Evolutionary conservation across 192 early-diverging fungal genomes (phyloP), one percentile per base, ranked within the genome.

Genomic region (Gaertneriomyces sp.): DNA sequence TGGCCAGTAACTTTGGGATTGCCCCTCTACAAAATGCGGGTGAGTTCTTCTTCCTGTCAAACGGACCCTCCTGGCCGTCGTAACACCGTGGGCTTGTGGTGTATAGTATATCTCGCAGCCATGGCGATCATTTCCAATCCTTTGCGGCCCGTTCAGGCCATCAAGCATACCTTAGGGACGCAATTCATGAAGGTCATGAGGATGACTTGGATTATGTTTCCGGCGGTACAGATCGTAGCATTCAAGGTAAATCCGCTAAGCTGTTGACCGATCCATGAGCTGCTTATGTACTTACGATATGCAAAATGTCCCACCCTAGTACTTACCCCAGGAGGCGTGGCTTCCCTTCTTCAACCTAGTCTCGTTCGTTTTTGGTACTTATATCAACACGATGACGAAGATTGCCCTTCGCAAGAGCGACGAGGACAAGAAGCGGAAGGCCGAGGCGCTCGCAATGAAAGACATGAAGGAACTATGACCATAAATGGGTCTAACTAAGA

Each of bases 311-410:
- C 20, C n/a, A 5, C 20, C 6, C 4, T n/a, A 55, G 71, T 87
- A 87, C 61, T 72, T 96, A 51, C 83, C 80, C n/a, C 90, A 86
- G 9, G 75, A 82, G 45, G 74, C 88, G 49, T 96, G 92, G 92
- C 83, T 91, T 33, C 93, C 93, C 20, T 96, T 93, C 83, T 96
- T 93, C 79, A 93, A 93, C 78, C 47, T 88, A 20, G 77, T 96
- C 50, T 85, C 84, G 17, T 94, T 94, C 64, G 72, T 74, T 20
- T 74, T 74, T 61, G 72, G 76, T 19, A 66, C 63, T 38, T 71
- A 59, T 54, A 67, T 77, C 71, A 91, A 91, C 78, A 89, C 85
- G 51, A 73, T 79, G 69, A 85, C 87, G 68, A 93, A 93, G 84
- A 38, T 74, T 6, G 72, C 53, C 0, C 25, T 33, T 33, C 25